Evolutionary conservation across 192 early-diverging fungal genomes (phyloP).

Genomic region (Pilaira anomala): DNA sequence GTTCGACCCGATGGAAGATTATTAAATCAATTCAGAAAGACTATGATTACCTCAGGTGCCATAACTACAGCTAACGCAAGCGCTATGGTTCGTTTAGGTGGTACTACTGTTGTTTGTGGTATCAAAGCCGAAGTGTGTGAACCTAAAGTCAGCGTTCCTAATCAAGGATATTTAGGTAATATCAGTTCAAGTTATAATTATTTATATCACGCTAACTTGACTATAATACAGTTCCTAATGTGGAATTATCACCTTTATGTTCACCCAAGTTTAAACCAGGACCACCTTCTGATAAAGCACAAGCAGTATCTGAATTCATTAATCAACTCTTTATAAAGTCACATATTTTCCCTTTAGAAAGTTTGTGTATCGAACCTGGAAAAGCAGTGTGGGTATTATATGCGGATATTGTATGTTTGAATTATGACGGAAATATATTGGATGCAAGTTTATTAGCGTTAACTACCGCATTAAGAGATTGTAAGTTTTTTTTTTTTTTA

Average conservation of each 20-base stretch:
- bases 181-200: background rate
- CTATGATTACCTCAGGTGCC: conserved; percentile 59
- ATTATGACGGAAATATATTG: conserved; percentile 86
- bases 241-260: conserved; percentile 90
- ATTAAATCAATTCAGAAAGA: conserved; percentile 66
- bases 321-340: conserved; percentile 63
- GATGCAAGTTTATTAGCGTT: conserved; percentile 84
- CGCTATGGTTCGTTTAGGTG: conserved; percentile 81
- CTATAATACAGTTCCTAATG: conserved; percentile 87
- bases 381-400: conserved; percentile 85
- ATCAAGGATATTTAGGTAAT: conserved; percentile 76
- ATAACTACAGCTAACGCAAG: conserved; percentile 84
- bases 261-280: conserved; percentile 81
- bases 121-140: conserved; percentile 92
- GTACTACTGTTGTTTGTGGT: conserved; percentile 88
- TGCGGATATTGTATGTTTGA: conserved; percentile 86
- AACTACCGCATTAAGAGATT: conserved; percentile 69
- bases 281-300: conserved; percentile 78
- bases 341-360: conserved; percentile 58
- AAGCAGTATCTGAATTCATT: conserved; percentile 76
- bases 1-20: conserved; percentile 81
- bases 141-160: conserved; percentile 65
- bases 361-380: conserved; percentile 77
- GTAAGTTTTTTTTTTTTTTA: conserved; percentile 38
- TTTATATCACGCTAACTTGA: too few relatives aligned